phyloP scores from a whole-genome alignment of 768 basidiomycete species.

The Hygrophorus pudorinus region DNA sequence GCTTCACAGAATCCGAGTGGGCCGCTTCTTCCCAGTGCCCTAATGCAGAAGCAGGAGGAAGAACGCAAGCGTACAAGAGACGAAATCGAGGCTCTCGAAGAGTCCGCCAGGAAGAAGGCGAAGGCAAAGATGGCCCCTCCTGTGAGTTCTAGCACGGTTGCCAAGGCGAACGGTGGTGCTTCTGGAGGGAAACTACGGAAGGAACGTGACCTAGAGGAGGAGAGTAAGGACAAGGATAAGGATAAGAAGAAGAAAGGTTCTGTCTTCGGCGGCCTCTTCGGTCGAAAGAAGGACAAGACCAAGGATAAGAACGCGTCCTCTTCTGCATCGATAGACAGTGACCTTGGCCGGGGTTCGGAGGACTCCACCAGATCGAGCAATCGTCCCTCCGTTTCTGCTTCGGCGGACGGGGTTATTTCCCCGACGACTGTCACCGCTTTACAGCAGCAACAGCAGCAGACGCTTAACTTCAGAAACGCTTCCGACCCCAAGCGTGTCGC shows the following conservation, averaged over 20 bases:
- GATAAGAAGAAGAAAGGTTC: conserved; percentile 61
- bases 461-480: conserved; percentile 19
- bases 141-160: conserved; percentile 31
- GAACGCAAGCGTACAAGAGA: conserved; percentile 44
- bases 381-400: conserved; percentile 21
- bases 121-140: conserved; percentile 40
- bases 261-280: conserved; percentile 70
- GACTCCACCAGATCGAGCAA: conserved; percentile 52
- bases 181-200: conserved; percentile 35
- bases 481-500: conserved; percentile 18
- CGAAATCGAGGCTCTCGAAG: conserved; percentile 35
- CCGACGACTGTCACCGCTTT: conserved; percentile 44
- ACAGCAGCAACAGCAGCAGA: conserved; percentile 47
- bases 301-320: conserved; percentile 40
- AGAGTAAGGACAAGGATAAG: conserved; percentile 30
- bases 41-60: conserved; percentile 39
- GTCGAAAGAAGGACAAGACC: conserved; percentile 68
- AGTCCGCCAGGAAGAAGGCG: conserved; percentile 34
- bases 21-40: conserved; percentile 26
- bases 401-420: conserved; percentile 30
- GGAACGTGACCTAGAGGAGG: conserved; percentile 28
- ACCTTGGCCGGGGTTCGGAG: conserved; percentile 38
- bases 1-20: conserved; percentile 14
- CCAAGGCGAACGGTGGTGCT: conserved; percentile 13
- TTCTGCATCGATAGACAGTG: conserved; percentile 42